Base-by-base conservation (phyloP, 371 early-diverging fungal species). In the Batkoa obscura region DNA sequence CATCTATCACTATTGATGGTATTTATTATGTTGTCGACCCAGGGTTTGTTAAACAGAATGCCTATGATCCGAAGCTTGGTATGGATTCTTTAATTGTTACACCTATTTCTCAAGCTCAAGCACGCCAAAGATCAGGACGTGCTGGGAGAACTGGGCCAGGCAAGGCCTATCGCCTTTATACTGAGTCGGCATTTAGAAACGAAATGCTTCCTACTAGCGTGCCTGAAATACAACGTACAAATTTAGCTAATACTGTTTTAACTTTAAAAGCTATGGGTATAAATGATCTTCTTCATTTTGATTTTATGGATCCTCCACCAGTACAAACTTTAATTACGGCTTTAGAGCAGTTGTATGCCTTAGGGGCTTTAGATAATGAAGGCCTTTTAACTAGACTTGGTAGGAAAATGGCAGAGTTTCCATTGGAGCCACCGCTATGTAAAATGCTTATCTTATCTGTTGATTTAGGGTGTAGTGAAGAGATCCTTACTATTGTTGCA, bases 321-420 rank as follows among this genome's bases (percentile, higher is more conserved):
- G 32, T 50, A 6, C 23, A 9, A 36, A 13, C 17, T 35, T 48
- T 23, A 13, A 6, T 71, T 73, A 38, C 8, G 6, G 33, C 13
- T 56, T 3, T 32, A 32, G 13, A 77, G 66, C 61, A 80, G 1
- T 58, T 83, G 12, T 80, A 83, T 61, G 78, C 81, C 1, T 64
- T 88, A 15, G 81, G 83, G 36, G 84, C 84, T 2, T 56, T 92
- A 2, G 83, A 88, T 52, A 73, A 79, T 32, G 84, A 86, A 0
- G 61, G 81, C n/a, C 64, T 23, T 23, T 23, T 23, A 23, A 47
- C 48, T 15, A 4, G 48, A 32, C 48, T 47, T 6, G 48, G 48
- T 15, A 66, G 83, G 33, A 90, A 90, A 66, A 95, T 97, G 98
- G 94, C 98, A 2, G 95, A 94, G 57, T 94, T 97, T 65, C 98